Conservation (phyloP, 345 rosid genomes). For the Arabidopsis thaliana region TAIR10.1 NC_003070.9:24153001-24153500, state of each 20-base stretch:
- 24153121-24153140: slow-evolving; percentile 23
- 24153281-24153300: slow-evolving; percentile 41
- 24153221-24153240: slow-evolving; percentile 66
- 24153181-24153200: slow-evolving; percentile 33
- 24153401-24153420: slow-evolving; percentile 40
- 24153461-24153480: slow-evolving; percentile 55
- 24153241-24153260: slow-evolving; percentile 72
- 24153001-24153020: slow-evolving; percentile 65
- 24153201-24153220: slow-evolving; percentile 38
- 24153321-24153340: slow-evolving; percentile 39
- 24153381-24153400: slow-evolving; percentile 32
- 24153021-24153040: slow-evolving; percentile 63
- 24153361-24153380: slow-evolving; percentile 33
- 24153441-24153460: slow-evolving; percentile 53
- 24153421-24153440: slow-evolving; percentile 28
- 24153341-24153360: slow-evolving; percentile 36
- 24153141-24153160: slow-evolving; percentile 21
- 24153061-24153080: slow-evolving; percentile 14
- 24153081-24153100: slow-evolving; percentile 9
- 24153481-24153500: slow-evolving; percentile 37
- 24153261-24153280: slow-evolving; percentile 29
- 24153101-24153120: slow-evolving; percentile 12
- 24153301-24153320: slow-evolving; percentile 40
- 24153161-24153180: slow-evolving; percentile 19
- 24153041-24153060: slow-evolving; percentile 21